Evolutionary conservation across 441 rosid species (phyloP).

Genomic region (Metrosideros polymorpha): DNA sequence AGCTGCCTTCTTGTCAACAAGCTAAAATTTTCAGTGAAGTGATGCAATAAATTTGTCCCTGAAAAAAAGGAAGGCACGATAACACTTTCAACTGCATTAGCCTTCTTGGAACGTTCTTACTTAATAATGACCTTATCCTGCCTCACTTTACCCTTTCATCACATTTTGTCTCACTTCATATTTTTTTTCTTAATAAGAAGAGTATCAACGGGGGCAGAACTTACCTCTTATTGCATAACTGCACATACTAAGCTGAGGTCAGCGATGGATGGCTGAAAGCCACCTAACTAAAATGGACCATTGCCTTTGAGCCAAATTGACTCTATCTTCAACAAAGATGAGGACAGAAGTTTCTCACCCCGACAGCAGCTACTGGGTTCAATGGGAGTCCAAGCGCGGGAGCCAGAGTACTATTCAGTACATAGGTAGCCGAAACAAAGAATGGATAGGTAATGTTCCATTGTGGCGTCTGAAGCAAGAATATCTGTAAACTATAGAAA

Average conservation of each 20-base stretch:
- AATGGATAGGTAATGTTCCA: background rate
- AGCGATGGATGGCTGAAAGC: constrained; percentile 74
- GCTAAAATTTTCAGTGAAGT: background rate
- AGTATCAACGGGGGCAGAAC: background rate
- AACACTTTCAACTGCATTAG: background rate
- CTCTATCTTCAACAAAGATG: constrained; percentile 47
- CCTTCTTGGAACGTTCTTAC: background rate
- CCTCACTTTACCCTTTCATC: background rate
- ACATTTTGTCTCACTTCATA: background rate
- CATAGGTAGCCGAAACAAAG: constrained; percentile 35
- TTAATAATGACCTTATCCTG: background rate
- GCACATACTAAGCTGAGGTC: constrained; percentile 86
- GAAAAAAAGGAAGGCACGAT: background rate
- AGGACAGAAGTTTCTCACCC: constrained; percentile 45
- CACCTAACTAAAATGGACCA: constrained; percentile 54
- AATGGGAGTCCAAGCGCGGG: constrained; percentile 47
- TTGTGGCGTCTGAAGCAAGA: background rate
- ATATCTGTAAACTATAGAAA: background rate
- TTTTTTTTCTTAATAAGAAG: background rate
- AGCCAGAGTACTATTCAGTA: constrained; percentile 29
- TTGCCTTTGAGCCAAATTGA: constrained; percentile 67
- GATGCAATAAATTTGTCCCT: background rate
- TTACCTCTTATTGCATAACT: constrained; percentile 81
- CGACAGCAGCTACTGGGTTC: constrained; percentile 51
- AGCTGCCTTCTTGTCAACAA: background rate